Conservation (phyloP, 2,329 filamentous ascomycete genomes). For the Knoxdaviesia proteae region DNA sequence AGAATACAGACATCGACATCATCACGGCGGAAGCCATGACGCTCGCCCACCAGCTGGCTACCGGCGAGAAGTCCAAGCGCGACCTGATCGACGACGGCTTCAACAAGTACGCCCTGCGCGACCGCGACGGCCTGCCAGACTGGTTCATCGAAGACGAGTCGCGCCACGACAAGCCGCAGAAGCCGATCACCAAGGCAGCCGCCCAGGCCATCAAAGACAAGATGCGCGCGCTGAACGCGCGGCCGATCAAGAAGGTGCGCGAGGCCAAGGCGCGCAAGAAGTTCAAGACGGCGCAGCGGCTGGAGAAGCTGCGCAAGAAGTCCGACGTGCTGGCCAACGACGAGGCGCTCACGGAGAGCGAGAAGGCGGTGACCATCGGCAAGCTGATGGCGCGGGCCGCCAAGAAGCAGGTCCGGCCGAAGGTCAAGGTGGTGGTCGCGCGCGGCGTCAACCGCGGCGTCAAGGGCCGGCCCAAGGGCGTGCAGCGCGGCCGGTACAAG, state of each 20-base stretch:
- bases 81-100: slow-evolving; percentile 81
- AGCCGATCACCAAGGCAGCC: slow-evolving; percentile 80
- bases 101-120: slow-evolving; percentile 81
- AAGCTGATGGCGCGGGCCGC: slow-evolving; percentile 64
- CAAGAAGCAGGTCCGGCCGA: slow-evolving; percentile 68
- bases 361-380: slow-evolving; percentile 72
- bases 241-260: slow-evolving; percentile 96
- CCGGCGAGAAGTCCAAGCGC: slow-evolving; percentile 56
- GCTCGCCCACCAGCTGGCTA: slow-evolving; percentile 76
- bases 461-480: slow-evolving; percentile 67
- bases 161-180: slow-evolving; percentile 62
- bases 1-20: slow-evolving; percentile 64
- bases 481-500: slow-evolving; percentile 80
- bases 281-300: slow-evolving; percentile 70
- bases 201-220: slow-evolving; percentile 91
- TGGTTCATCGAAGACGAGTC: slow-evolving; percentile 94
- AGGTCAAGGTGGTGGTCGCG: slow-evolving; percentile 78
- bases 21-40: slow-evolving; percentile 99
- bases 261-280: slow-evolving; percentile 96
- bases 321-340: slow-evolving; percentile 74
- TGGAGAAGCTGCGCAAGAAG: slow-evolving; percentile 97
- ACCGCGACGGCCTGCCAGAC: slow-evolving; percentile 77
- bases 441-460: slow-evolving; percentile 67
- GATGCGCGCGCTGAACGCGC: slow-evolving; percentile 72
- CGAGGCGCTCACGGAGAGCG: slow-evolving; percentile 84